Evolutionary conservation across 345 rosid genomes (phyloP).

Genomic region (Eucalyptus dawsonii): DNA sequence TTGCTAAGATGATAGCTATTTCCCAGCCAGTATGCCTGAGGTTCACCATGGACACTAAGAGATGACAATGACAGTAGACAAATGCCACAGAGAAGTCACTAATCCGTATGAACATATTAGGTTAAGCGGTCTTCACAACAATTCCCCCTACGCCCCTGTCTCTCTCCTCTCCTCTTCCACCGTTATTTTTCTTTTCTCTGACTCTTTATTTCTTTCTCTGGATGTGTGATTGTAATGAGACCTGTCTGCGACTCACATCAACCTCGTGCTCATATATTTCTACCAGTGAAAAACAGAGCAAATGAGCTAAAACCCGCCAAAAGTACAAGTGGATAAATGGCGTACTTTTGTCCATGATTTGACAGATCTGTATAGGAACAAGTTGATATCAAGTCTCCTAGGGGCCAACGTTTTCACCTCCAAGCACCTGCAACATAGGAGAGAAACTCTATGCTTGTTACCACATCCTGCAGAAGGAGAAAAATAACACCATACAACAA

Average conservation of each 20-base stretch:
- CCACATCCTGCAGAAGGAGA: not conserved
- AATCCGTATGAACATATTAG: not conserved
- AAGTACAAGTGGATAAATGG: not conserved
- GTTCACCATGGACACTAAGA: not conserved
- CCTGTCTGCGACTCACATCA: not conserved
- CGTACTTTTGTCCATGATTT: not conserved
- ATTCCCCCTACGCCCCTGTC: not conserved
- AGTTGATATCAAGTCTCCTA: not conserved
- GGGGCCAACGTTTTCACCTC: not conserved
- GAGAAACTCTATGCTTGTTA: not conserved
- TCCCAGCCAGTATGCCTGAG: not conserved
- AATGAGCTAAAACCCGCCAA: not conserved
- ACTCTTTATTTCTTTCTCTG: not conserved
- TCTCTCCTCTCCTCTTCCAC: not conserved
- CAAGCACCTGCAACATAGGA: not conserved
- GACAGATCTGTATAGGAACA: not conserved
- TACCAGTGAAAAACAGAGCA: not conserved
- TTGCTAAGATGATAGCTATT: not conserved
- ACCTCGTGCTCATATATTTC: not conserved
- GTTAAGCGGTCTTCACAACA: not conserved
- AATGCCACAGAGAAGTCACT: not conserved
- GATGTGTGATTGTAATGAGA: not conserved
- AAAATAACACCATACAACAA: not conserved
- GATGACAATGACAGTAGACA: not conserved
- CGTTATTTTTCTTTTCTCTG: not conserved